Percentiles rank a stretch among this genome's conserved stretches.
Conservation (phyloP, 208 protist species). For the Angomonas ambiguus region DNA sequence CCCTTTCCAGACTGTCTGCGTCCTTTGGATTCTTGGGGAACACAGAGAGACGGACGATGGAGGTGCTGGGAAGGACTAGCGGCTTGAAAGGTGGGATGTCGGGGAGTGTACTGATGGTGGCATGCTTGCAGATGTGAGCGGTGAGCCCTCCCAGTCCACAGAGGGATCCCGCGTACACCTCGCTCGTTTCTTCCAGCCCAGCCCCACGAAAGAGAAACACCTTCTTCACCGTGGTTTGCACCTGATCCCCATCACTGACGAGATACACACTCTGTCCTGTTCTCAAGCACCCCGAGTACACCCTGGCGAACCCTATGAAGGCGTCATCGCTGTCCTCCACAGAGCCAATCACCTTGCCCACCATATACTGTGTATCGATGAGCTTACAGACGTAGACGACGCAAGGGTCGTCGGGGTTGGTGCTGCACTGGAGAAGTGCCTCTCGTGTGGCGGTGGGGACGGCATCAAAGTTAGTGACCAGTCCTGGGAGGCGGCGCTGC, state of each 20-base stretch:
- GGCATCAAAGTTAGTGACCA: constrained; percentile 62
- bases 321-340: constrained; percentile 56
- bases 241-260: constrained; percentile 54
- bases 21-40: constrained; percentile 85
- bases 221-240: constrained; percentile 48
- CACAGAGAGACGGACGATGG: constrained; percentile 96
- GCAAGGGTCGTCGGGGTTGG: constrained; percentile 57
- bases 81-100: constrained; percentile 76
- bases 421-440: constrained; percentile 57
- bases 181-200: constrained; percentile 81
- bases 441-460: constrained; percentile 27
- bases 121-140: constrained; percentile 91
- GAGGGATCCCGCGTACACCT: constrained; percentile 77
- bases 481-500: constrained; percentile 44
- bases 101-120: constrained; percentile 81
- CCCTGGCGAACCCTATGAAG: constrained; percentile 95
- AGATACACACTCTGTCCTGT: constrained; percentile 87
- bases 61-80: constrained; percentile 87
- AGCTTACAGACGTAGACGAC: constrained; percentile 85
- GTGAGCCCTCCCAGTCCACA: constrained; percentile 95
- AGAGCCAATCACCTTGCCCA: constrained; percentile 40
- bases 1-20: constrained; percentile 62
- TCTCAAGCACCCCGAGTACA: constrained; percentile 95
- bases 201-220: constrained; percentile 94
- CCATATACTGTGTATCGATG: constrained; percentile 83